A percentile compares a stretch with the other conserved stretches of the same genome.
phyloP scores from a whole-genome alignment of 176 grass and related monocot genomes.

The Secale cereale region DNA sequence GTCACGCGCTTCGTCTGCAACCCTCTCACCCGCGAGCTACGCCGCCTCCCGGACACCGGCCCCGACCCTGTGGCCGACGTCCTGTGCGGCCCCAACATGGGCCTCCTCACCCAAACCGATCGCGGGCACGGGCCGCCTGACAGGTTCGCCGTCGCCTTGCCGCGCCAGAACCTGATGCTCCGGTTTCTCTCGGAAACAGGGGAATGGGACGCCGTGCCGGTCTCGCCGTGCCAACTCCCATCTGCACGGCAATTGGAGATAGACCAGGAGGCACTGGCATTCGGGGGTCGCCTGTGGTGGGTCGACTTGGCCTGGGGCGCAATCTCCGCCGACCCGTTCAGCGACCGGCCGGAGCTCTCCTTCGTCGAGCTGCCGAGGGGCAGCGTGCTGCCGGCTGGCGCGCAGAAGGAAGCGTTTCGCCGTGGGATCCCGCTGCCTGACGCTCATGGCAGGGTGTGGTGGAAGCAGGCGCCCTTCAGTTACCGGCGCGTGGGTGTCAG shows the following conservation, averaged over 20 bases:
- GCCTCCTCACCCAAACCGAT: conserved; percentile 4
- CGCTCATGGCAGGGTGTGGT: background rate
- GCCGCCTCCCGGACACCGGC: conserved; percentile 25
- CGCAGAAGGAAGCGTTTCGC: background rate
- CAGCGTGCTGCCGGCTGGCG: background rate
- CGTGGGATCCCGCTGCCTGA: background rate
- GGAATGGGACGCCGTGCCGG: background rate
- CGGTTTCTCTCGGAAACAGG: conserved; percentile 16
- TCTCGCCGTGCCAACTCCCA: background rate
- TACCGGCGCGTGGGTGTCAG: conserved; percentile 23
- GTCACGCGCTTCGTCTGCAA: conserved; percentile 11
- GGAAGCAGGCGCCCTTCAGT: background rate
- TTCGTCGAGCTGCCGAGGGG: background rate
- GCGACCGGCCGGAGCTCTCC: conserved; percentile 10
- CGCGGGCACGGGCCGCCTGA: background rate
- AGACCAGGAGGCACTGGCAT: background rate
- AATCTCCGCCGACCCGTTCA: background rate
- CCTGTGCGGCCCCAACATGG: background rate
- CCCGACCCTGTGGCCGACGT: background rate
- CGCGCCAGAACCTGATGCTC: background rate
- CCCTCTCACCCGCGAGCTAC: conserved; percentile 15
- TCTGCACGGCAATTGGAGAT: background rate
- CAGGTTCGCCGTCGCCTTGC: background rate
- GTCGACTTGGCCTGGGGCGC: background rate
- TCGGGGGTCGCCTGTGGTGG: background rate